Conservation (phyloP, 176 grass and related monocot genomes). For the Triticum urartu region DNA sequence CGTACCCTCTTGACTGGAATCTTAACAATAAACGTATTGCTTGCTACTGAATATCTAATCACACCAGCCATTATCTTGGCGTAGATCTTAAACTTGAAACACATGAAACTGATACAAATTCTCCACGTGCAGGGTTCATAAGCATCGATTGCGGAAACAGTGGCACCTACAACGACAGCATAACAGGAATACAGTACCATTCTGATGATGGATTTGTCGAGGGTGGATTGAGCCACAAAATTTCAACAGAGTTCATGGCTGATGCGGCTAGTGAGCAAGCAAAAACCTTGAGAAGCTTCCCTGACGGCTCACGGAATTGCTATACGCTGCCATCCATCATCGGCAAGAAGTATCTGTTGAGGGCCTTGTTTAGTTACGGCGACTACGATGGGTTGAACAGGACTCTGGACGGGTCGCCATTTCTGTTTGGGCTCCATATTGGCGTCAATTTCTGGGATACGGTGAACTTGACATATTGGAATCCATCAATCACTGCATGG, state of each 20-base stretch:
- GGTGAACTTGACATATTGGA: neutral
- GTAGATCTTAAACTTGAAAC: too few species aligned
- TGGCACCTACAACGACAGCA: too few species aligned
- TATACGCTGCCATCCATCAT: neutral
- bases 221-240: neutral
- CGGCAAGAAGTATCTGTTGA: neutral
- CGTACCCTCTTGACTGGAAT: too few species aligned
- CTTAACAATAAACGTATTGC: too few species aligned
- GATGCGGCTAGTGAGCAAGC: accelerated
- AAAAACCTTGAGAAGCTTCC: conserved; percentile 16
- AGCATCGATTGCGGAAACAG: too few species aligned
- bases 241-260: neutral
- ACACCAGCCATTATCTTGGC: too few species aligned
- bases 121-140: too few species aligned
- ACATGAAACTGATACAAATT: too few species aligned
- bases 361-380: neutral
- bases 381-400: neutral
- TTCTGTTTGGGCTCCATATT: conserved; percentile 15
- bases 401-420: accelerated
- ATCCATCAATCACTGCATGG: accelerated
- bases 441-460: conserved; percentile 6
- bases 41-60: too few species aligned
- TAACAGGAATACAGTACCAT: too few species aligned
- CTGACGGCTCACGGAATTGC: neutral
- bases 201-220: neutral